Evolutionary conservation across 352 stramenopile species (phyloP).

Genomic region (Phytophthora meadii): DNA sequence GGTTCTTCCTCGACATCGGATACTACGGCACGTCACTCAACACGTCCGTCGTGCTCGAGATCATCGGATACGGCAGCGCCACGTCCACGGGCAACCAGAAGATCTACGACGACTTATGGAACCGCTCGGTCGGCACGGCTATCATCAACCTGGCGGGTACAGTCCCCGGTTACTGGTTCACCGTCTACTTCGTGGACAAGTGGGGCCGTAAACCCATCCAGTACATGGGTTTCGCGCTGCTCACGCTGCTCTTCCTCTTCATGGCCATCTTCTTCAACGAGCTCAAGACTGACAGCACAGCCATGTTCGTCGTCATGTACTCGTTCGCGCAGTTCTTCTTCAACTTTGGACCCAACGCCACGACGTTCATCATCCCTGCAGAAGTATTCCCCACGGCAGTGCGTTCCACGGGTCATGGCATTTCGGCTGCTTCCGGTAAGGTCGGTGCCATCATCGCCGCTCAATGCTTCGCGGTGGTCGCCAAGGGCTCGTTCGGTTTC

Average conservation of each 20-base stretch:
- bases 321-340: constrained; percentile 67
- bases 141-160: constrained; percentile 59
- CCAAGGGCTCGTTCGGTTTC: constrained; percentile 50
- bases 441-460: constrained; percentile 66
- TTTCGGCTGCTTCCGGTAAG: constrained; percentile 80
- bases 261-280: constrained; percentile 57
- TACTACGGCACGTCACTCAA: constrained; percentile 70
- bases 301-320: constrained; percentile 60
- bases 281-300: constrained; percentile 42
- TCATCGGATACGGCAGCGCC: constrained; percentile 49
- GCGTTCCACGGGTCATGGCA: constrained; percentile 83
- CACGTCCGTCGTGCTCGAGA: constrained; percentile 49
- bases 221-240: constrained; percentile 57
- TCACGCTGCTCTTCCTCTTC: constrained; percentile 57
- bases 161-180: constrained; percentile 74
- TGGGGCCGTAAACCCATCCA: constrained; percentile 68
- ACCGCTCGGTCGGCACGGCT: constrained; percentile 48
- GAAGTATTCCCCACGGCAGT: constrained; percentile 87
- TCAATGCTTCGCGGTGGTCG: constrained; percentile 55
- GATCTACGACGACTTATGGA: constrained; percentile 53
- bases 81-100: constrained; percentile 50
- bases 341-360: constrained; percentile 79
- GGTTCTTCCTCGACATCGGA: constrained; percentile 72
- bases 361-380: constrained; percentile 88
- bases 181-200: constrained; percentile 61